A percentile compares a stretch with the other conserved stretches of the same genome.
Evolutionary conservation across 2,329 filamentous ascomycete genomes (phyloP).

Genomic region (Pyricularia pennisetigena): DNA sequence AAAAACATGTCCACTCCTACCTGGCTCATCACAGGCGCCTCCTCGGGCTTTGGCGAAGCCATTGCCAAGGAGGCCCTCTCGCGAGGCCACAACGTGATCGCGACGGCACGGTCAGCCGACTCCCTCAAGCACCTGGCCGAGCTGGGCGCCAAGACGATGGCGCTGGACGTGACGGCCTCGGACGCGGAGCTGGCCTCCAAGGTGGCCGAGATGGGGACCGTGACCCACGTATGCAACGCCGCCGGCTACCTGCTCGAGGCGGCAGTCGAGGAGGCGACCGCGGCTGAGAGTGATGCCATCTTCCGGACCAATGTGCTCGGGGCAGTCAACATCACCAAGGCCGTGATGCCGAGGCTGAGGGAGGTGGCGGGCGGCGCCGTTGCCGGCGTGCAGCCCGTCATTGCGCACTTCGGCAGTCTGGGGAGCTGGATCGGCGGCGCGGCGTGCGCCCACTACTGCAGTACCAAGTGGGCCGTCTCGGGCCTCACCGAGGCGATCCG

Average conservation of each 20-base stretch:
- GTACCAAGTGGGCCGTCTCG: conserved; percentile 69
- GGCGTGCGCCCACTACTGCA: conserved; percentile 52
- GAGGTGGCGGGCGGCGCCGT: not conserved
- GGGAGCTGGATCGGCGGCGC: not conserved
- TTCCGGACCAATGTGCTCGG: conserved; percentile 3
- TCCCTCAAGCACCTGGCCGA: not conserved
- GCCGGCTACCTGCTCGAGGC: conserved; percentile 4
- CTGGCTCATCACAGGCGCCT: conserved; percentile 29
- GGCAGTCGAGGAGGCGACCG: not conserved
- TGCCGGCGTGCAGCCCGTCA: not conserved
- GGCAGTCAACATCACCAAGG: conserved; percentile 5
- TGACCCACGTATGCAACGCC: not conserved
- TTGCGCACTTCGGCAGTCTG: conserved; percentile 4
- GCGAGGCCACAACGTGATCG: conserved; percentile 30
- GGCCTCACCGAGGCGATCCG: conserved; percentile 43
- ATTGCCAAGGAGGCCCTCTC: conserved; percentile 24
- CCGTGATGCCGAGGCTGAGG: not conserved
- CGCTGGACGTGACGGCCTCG: conserved; percentile 2
- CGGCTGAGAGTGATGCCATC: not conserved
- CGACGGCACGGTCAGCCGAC: conserved; percentile 18
- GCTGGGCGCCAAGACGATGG: conserved; percentile 21
- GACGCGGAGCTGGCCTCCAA: conserved; percentile 4
- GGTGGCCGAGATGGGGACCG: not conserved
- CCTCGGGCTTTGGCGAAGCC: conserved; percentile 28
- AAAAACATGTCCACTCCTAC: conserved; percentile 6